Evolutionary conservation across 306 rosid species (phyloP).

Genomic region (Cucumis cinereus): DNA sequence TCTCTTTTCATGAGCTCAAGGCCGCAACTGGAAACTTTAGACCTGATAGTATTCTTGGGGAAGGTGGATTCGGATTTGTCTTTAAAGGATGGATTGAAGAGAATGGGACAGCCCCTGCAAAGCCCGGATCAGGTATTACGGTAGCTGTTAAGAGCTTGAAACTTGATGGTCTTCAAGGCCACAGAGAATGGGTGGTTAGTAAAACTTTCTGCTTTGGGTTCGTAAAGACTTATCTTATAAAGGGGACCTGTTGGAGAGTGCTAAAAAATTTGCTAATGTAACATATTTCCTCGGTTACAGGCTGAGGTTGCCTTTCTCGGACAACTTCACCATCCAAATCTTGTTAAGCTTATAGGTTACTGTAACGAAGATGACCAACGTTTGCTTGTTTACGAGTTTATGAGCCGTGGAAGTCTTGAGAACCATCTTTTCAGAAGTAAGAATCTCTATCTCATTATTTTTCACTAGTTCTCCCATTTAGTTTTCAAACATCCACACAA

Average conservation of each 20-base stretch:
- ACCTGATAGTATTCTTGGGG: constrained; percentile 97
- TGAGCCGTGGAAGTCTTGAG: constrained; percentile 96
- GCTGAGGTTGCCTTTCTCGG: constrained; percentile 96
- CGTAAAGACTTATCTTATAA: not conserved
- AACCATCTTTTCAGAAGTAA: constrained; percentile 95
- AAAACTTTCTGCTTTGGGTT: constrained; percentile 42
- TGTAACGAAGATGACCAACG: constrained; percentile 89
- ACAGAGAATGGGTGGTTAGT: constrained; percentile 99
- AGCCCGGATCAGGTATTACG: constrained; percentile 83
- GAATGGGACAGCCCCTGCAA: constrained; percentile 91
- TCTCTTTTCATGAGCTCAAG: constrained; percentile 78
- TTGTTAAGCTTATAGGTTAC: constrained; percentile 87
- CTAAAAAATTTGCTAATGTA: not conserved
- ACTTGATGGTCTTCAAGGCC: constrained; percentile 96
- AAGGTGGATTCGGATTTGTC: constrained; percentile 91
- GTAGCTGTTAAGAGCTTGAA: constrained; percentile 95
- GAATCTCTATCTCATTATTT: constrained; percentile 14
- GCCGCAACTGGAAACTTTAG: constrained; percentile 95
- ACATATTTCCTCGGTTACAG: constrained; percentile 25
- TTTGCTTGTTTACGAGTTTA: constrained; percentile 85
- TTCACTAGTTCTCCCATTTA: not conserved
- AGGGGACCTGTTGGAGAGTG: constrained; percentile 15
- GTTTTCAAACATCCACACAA: not conserved
- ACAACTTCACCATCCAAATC: constrained; percentile 94
- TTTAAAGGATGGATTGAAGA: constrained; percentile 99